Conservation (phyloP, 306 rosid species). For the Vigna angularis region DNA sequence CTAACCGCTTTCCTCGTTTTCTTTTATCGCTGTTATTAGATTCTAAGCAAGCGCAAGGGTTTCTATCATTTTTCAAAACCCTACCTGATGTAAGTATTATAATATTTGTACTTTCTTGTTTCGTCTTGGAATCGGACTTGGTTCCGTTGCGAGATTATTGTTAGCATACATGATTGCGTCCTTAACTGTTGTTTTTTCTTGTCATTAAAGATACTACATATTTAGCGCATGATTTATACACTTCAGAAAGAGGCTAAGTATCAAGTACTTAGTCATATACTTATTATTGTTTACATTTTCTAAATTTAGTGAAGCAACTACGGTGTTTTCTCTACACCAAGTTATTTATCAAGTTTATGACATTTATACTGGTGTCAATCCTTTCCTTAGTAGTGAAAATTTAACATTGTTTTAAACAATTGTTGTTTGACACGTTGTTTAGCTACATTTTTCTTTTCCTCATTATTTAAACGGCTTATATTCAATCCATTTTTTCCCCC, state of each 20-base stretch:
- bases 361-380: neutral
- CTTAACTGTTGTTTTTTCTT: neutral
- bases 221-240: neutral
- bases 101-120: neutral
- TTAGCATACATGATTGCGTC: neutral
- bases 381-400: neutral
- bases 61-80: constrained; percentile 90
- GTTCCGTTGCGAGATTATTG: constrained; percentile 15
- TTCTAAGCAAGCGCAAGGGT: constrained; percentile 96
- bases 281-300: constrained; percentile 3
- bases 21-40: constrained; percentile 54
- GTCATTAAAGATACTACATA: neutral
- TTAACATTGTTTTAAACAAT: neutral
- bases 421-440: neutral
- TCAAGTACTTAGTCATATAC: neutral
- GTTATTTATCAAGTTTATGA: neutral
- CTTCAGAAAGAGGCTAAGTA: neutral
- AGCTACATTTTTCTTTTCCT: neutral
- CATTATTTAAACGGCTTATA: neutral
- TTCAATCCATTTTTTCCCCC: constrained; percentile 10
- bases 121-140: constrained; percentile 16
- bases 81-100: constrained; percentile 67
- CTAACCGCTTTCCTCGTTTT: constrained; percentile 7
- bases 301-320: constrained; percentile 1
- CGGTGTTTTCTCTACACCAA: neutral